Percentiles rank a stretch among this genome's conserved stretches.
phyloP scores from a whole-genome alignment of 441 rosid species.

The Pelargonium cotyledonis region DNA sequence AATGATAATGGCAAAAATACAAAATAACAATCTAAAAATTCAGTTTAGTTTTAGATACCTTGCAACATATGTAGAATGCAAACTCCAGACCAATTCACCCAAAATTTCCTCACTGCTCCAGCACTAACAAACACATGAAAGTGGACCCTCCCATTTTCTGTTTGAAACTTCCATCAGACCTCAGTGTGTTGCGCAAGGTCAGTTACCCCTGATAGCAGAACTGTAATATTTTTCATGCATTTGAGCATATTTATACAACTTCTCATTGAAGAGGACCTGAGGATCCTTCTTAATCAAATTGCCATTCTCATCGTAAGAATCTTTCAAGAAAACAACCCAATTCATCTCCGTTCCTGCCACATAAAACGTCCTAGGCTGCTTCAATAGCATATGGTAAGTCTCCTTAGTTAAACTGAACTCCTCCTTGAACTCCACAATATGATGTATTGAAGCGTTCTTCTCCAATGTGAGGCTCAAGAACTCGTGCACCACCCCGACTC shows the following conservation, averaged over 20 bases:
- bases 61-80: not conserved
- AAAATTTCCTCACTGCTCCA: not conserved
- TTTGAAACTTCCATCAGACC: not conserved
- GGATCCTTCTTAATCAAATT: constrained; percentile 61
- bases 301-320: constrained; percentile 51
- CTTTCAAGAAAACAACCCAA: constrained; percentile 70
- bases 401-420: constrained; percentile 80
- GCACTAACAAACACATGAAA: not conserved
- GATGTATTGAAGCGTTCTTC: constrained; percentile 79
- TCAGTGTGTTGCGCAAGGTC: not conserved
- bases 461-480: constrained; percentile 79
- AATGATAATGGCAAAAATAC: too few species aligned
- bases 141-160: not conserved
- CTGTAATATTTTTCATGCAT: constrained; percentile 31
- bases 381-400: constrained; percentile 72
- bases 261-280: constrained; percentile 64
- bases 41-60: too few species aligned
- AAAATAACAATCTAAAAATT: too few species aligned
- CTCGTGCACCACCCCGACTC: constrained; percentile 79
- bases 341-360: constrained; percentile 95
- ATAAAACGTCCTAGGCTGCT: constrained; percentile 61
- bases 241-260: constrained; percentile 51
- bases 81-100: not conserved
- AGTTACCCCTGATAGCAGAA: not conserved
- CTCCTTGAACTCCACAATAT: constrained; percentile 82